A percentile compares a stretch with the other conserved stretches of the same genome.
phyloP scores from a whole-genome alignment of 1,284 basidiomycete genomes.

The Neonothopanus nambi region DNA sequence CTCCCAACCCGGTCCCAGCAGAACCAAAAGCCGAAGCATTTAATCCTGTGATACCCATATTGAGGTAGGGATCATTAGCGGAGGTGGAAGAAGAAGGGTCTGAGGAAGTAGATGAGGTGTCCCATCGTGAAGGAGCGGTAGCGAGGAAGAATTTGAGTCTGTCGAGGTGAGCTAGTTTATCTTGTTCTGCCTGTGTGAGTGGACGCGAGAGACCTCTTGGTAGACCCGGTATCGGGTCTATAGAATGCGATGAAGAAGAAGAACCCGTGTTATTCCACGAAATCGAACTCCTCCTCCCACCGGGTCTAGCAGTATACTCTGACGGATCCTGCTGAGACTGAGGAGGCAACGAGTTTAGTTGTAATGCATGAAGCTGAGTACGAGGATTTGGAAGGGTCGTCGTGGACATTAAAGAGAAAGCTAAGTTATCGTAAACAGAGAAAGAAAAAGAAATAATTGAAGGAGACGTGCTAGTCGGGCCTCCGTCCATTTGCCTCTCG shows the following conservation, averaged over 20 bases:
- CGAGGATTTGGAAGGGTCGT: conserved; percentile 36
- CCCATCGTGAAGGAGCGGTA: conserved; percentile 78
- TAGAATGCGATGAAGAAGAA: background rate
- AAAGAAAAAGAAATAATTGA: too few species aligned
- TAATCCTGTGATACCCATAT: background rate
- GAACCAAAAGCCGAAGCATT: too few species aligned
- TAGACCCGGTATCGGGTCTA: conserved; percentile 32
- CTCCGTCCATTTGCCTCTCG: too few species aligned
- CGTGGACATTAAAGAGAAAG: too few species aligned
- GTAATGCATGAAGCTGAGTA: conserved; percentile 7
- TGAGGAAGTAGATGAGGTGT: conserved; percentile 29
- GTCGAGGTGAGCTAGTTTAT: conserved; percentile 71
- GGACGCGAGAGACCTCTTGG: conserved; percentile 51
- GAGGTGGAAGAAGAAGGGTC: conserved; percentile 22
- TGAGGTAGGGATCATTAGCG: conserved; percentile 14
- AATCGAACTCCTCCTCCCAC: background rate
- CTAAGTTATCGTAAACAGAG: too few species aligned
- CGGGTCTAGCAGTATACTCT: conserved; percentile 8
- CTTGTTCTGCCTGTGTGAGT: conserved; percentile 62
- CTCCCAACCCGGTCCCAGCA: background rate
- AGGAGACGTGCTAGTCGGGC: too few species aligned
- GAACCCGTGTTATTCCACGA: background rate
- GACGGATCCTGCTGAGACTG: background rate
- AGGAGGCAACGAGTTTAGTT: conserved; percentile 5
- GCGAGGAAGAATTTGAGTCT: conserved; percentile 85